Evolutionary conservation across 1,284 basidiomycete species (phyloP).

Genomic region (Leccinum subrobustum): DNA sequence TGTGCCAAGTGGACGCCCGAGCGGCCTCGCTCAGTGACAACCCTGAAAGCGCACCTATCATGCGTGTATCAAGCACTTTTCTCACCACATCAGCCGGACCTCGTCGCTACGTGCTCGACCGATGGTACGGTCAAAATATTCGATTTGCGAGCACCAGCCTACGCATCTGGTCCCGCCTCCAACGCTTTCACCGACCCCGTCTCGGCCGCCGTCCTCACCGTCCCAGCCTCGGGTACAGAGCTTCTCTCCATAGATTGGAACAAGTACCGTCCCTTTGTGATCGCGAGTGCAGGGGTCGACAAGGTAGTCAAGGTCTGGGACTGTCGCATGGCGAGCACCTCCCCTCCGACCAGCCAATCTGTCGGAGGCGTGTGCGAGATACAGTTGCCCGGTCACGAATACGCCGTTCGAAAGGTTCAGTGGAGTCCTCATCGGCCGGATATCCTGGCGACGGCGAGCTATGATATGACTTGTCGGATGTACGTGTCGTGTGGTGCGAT

Average conservation of each 20-base stretch:
- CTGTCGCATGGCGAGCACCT: conserved; percentile 71
- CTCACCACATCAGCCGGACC: conserved; percentile 85
- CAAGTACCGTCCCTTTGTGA: conserved; percentile 79
- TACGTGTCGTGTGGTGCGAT: conserved; percentile 43
- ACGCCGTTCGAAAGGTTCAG: conserved; percentile 77
- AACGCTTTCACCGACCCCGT: conserved; percentile 63
- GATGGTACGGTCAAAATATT: conserved; percentile 84
- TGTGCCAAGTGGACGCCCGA: conserved; percentile 81
- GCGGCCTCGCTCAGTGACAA: conserved; percentile 71
- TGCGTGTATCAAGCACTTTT: conserved; percentile 91
- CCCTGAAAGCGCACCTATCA: conserved; percentile 78
- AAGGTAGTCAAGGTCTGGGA: conserved; percentile 83
- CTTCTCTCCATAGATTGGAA: conserved; percentile 88
- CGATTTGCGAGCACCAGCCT: conserved; percentile 65
- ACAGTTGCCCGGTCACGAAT: conserved; percentile 75
- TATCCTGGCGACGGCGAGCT: conserved; percentile 81
- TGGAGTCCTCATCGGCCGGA: conserved; percentile 79
- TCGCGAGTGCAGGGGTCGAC: conserved; percentile 84
- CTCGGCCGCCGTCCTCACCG: conserved; percentile 62
- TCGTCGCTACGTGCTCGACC: conserved; percentile 80
- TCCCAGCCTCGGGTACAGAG: conserved; percentile 71
- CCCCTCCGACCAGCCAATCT: conserved; percentile 41
- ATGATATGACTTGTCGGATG: conserved; percentile 96
- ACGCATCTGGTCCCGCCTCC: conserved; percentile 42
- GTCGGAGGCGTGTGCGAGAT: conserved; percentile 71